Base-by-base conservation (phyloP, 257 asterid species). In the Leptodermis oblonga region DNA sequence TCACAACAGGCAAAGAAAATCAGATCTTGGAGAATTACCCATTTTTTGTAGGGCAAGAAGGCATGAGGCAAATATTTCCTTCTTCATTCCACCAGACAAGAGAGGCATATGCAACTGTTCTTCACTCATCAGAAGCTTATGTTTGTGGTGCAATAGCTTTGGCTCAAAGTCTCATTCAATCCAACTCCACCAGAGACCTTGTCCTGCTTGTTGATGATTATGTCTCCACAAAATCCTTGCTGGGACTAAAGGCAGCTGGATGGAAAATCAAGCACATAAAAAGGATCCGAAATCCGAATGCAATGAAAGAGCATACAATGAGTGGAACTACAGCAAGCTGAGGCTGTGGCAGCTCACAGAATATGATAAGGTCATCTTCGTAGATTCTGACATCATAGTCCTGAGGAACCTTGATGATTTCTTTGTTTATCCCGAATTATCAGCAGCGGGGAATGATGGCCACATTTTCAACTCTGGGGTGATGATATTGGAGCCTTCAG, bases 281-380 rank as follows among this genome's bases (percentile, higher is more conserved):
- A 53, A 66, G 84, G 66, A 82, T 82, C 18, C 65, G 79, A 58
- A 82, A 78, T 20, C 82, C 86, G 25, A 70, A 76, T 11, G 83
- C 86, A 13, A 22, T 30, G 53, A 74, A 59, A 63, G 74, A 76
- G 48, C 95, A 0, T 89, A 92, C 77, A 92, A 92, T 52, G 93
- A 87, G 26, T 89, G 93, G 95, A 92, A 92, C 79, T 92, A 89
- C 77, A 92, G 94, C 90, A 92, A 87, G 68, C 95, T 89, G 41
- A 82, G 93, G 25, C 79, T 92, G 74, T 89, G 95, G 96, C 87
- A 83, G 49, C 95, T 89, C 68, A 78, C 63, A 3, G 86, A 85
- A 63, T 92, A 92, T 66, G 80, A 83, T n/a, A 92, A 86, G 62
- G 67, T 92, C 15, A 74, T 89, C 7, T 92, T 89, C 67, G 74